phyloP scores from a whole-genome alignment of 805 yeast species.

The Lipomyces starkeyi region DNA sequence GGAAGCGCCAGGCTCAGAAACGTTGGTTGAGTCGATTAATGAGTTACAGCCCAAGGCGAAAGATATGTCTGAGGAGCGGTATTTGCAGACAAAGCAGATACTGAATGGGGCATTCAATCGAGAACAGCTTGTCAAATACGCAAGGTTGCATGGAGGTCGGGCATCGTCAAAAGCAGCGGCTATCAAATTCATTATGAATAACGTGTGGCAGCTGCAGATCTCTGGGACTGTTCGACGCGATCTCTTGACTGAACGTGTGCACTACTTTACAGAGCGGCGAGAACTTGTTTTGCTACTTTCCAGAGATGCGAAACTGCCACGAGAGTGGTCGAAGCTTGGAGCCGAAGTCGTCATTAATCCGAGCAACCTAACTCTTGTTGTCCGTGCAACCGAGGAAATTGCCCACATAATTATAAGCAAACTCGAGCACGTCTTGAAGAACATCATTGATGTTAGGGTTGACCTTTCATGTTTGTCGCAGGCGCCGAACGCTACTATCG shows the following conservation, averaged over 20 bases:
- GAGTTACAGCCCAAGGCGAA: slow-evolving; percentile 20
- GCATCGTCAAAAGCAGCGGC: background rate
- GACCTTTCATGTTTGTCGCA: slow-evolving; percentile 15
- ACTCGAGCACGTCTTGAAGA: slow-evolving; percentile 11
- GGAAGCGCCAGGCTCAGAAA: slow-evolving; percentile 10
- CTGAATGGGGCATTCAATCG: slow-evolving; percentile 21
- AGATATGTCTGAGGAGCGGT: slow-evolving; percentile 19
- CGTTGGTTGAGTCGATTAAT: slow-evolving; percentile 16
- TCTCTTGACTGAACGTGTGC: slow-evolving; percentile 13
- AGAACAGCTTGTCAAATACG: slow-evolving; percentile 16
- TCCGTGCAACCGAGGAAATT: slow-evolving; percentile 7
- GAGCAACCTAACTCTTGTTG: slow-evolving; percentile 6
- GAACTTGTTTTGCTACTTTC: slow-evolving; percentile 22
- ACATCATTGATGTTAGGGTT: slow-evolving; percentile 12
- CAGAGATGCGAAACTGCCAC: slow-evolving; percentile 14
- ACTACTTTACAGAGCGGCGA: slow-evolving; percentile 14
- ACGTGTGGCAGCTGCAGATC: slow-evolving; percentile 24
- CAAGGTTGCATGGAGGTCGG: slow-evolving; percentile 4
- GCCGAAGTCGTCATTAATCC: slow-evolving; percentile 16
- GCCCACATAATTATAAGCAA: slow-evolving; percentile 15
- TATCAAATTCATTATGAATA: slow-evolving; percentile 14
- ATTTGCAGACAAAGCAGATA: slow-evolving; percentile 12
- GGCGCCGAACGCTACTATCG: background rate
- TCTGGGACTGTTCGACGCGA: slow-evolving; percentile 25
- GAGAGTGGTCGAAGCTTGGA: slow-evolving; percentile 16